Conservation (phyloP, 2,329 filamentous ascomycete genomes). For the Fusarium pseudograminearum region DNA sequence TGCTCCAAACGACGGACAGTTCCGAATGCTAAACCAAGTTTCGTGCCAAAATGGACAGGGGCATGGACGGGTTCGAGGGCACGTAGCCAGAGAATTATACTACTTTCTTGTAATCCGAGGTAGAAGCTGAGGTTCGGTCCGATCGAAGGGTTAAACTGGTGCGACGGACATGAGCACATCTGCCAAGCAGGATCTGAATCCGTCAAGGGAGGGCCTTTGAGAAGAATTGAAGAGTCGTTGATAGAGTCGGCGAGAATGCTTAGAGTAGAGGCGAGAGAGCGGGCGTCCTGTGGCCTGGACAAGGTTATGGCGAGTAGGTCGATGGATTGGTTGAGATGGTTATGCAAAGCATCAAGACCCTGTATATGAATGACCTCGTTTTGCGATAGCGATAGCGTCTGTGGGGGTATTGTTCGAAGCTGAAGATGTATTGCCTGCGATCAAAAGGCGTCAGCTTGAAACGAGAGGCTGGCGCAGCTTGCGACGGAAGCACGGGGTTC, state of each 20-base stretch:
- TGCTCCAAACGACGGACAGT: conserved; percentile 74
- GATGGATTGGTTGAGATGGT: conserved; percentile 84
- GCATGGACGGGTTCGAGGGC: conserved; percentile 75
- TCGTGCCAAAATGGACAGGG: conserved; percentile 71
- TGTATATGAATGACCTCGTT: conserved; percentile 69
- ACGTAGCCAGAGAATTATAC: conserved; percentile 76
- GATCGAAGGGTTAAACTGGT: conserved; percentile 58
- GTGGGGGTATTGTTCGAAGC: conserved; percentile 73
- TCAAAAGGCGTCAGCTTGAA: conserved; percentile 16
- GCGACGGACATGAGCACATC: conserved; percentile 57
- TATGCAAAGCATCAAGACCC: conserved; percentile 77
- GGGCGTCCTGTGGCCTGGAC: conserved; percentile 68
- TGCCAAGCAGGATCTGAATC: conserved; percentile 59
- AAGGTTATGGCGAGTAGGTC: conserved; percentile 84
- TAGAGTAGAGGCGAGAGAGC: conserved; percentile 67
- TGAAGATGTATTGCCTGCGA: conserved; percentile 79
- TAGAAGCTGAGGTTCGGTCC: conserved; percentile 79
- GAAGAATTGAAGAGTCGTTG: conserved; percentile 62
- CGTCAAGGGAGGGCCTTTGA: conserved; percentile 65
- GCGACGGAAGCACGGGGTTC: conserved; percentile 46
- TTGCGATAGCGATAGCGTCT: conserved; percentile 63
- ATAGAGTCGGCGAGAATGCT: conserved; percentile 67
- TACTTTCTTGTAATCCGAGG: conserved; percentile 76
- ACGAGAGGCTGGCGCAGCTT: conserved; percentile 11
- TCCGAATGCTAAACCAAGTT: conserved; percentile 77